A percentile compares a stretch with the other conserved stretches of the same genome.
These are phyloP conservation scores for Chenopodium berlandieri DNA, from an alignment of 148 eudicot genomes.

Conservation along the genomic window DNA sequence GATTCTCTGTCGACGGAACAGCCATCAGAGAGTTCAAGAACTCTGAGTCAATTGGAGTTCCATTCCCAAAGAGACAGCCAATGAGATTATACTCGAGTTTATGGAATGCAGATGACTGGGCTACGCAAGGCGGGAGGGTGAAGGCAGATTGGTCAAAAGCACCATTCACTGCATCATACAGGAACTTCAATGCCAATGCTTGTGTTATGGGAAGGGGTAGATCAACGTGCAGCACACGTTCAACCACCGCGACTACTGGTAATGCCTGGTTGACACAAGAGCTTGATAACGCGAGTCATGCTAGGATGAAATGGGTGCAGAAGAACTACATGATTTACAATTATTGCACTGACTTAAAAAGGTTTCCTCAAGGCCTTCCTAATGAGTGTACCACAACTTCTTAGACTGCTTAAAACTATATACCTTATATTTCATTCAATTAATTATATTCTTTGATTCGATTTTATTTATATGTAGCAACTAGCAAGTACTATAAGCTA, in stretches of 20 bases:
- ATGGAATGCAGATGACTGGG: slow-evolving; percentile 36
- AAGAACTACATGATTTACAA: slow-evolving; percentile 43
- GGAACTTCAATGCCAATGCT: slow-evolving; percentile 32
- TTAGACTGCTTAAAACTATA: neutral
- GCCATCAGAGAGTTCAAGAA: slow-evolving; percentile 38
- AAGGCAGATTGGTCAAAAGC: slow-evolving; percentile 47
- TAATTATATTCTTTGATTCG: neutral
- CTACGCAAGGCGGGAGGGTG: slow-evolving; percentile 39
- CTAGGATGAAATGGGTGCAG: slow-evolving; percentile 35
- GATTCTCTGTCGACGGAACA: slow-evolving; percentile 31
- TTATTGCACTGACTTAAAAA: slow-evolving; percentile 34
- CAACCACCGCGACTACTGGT: neutral
- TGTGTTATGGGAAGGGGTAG: slow-evolving; percentile 26
- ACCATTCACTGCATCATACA: slow-evolving; percentile 39
- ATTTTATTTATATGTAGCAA: neutral
- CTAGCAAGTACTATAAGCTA: too few relatives aligned
- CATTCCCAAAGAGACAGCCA: slow-evolving; percentile 32
- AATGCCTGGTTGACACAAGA: slow-evolving; percentile 34
- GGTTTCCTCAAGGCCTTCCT: slow-evolving; percentile 44
- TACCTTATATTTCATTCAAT: neutral
- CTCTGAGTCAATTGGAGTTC: slow-evolving; percentile 25
- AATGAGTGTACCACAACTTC: slow-evolving; percentile 27
- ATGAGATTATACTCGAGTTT: slow-evolving; percentile 36
- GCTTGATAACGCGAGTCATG: slow-evolving; percentile 21
- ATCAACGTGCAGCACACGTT: slow-evolving; percentile 21